Percentiles rank a stretch among this genome's conserved stretches.
Conservation (phyloP, 139 green algal species). For the Chlamydomonas sp. region DNA sequence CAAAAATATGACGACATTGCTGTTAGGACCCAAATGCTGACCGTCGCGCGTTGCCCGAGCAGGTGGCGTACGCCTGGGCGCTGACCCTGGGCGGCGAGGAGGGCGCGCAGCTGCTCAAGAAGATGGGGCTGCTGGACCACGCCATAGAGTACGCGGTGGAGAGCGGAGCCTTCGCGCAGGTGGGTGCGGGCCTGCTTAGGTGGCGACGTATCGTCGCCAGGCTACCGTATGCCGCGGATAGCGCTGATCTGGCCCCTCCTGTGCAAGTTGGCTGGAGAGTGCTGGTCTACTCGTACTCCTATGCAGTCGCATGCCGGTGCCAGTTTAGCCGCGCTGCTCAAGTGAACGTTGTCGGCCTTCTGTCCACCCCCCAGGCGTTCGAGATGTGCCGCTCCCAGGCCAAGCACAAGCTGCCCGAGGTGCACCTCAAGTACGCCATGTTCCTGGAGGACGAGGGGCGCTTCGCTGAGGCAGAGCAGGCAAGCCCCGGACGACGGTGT, state of each 20-base stretch:
- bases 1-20: too few relatives aligned
- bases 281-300: too few relatives aligned
- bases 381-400: conserved; percentile 61
- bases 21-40: too few relatives aligned
- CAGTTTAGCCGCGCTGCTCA: too few relatives aligned
- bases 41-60: neutral
- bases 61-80: conserved; percentile 88
- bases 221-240: too few relatives aligned
- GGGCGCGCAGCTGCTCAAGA: conserved; percentile 71
- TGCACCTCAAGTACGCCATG: conserved; percentile 86
- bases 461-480: conserved; percentile 73
- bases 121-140: conserved; percentile 73
- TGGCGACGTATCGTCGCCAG: too few relatives aligned
- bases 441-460: conserved; percentile 85
- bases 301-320: too few relatives aligned
- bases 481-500: too few relatives aligned
- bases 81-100: conserved; percentile 76
- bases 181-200: neutral
- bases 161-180: conserved; percentile 73
- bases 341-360: too few relatives aligned
- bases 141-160: conserved; percentile 81
- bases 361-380: conserved; percentile 61
- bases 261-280: too few relatives aligned
- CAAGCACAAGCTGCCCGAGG: conserved; percentile 77
- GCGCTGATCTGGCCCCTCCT: too few relatives aligned